Conservation (phyloP, 2,329 filamentous ascomycete genomes). For the Esteya vermicola region DNA sequence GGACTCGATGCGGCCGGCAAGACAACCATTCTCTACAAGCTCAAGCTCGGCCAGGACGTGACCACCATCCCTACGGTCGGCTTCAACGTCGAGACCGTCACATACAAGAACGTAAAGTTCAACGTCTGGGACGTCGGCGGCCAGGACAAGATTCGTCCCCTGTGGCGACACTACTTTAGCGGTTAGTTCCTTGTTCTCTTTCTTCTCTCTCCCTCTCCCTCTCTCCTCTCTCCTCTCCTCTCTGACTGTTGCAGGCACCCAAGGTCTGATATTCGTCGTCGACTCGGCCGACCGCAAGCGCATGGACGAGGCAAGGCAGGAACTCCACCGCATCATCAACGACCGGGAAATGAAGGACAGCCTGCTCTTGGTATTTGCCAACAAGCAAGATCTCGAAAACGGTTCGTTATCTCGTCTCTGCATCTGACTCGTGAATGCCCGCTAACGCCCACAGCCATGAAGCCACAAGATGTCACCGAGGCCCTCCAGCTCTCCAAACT, state of each 20-base stretch:
- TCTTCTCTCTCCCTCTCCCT: no score
- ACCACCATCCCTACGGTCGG: slow-evolving; percentile 97
- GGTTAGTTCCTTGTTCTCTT: slow-evolving; percentile 29
- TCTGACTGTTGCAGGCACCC: slow-evolving; percentile 80
- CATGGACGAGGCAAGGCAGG: slow-evolving; percentile 84
- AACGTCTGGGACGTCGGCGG: slow-evolving; percentile 98
- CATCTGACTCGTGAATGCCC: no score
- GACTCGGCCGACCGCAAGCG: slow-evolving; percentile 85
- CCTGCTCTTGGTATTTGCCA: slow-evolving; percentile 87
- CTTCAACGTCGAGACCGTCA: slow-evolving; percentile 98
- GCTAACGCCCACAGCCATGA: no score
- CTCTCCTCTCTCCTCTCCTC: neutral
- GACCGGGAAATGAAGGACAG: slow-evolving; percentile 97
- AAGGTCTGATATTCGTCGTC: slow-evolving; percentile 97
- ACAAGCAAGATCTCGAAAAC: slow-evolving; percentile 91
- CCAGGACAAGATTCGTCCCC: slow-evolving; percentile 94
- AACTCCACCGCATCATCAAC: slow-evolving; percentile 94
- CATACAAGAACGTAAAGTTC: slow-evolving; percentile 99
- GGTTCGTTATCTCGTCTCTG: slow-evolving; percentile 43
- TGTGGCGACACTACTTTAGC: slow-evolving; percentile 96
- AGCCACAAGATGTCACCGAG: slow-evolving; percentile 65
- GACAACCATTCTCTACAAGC: slow-evolving; percentile 97
- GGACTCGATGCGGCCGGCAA: slow-evolving; percentile 97
- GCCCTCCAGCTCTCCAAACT: slow-evolving; percentile 61
- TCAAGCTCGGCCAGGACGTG: slow-evolving; percentile 95